Evolutionary conservation across 2,329 filamentous ascomycete species (phyloP), one percentile per base, ranked within the genome.

Genomic region (Didymella lethalis): DNA sequence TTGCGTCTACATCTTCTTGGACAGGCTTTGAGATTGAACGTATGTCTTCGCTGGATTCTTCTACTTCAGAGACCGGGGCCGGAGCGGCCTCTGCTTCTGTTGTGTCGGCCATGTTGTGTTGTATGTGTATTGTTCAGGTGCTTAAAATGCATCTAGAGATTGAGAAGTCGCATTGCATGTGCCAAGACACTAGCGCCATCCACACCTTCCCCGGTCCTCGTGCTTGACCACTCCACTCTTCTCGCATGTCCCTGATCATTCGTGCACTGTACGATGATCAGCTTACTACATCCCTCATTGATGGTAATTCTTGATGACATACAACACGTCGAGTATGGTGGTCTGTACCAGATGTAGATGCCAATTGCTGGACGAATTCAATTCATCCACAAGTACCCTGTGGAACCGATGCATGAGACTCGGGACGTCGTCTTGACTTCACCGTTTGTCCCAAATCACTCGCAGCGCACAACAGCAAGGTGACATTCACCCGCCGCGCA

Each of bases 21-120:
- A n/a, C 29, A 7, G 62, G 31, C 7, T 49, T 53, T 20, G 58
- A 31, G 32, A 58, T 53, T 26, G 60, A 31, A 8, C 46, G 45
- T 11, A 49, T 43, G 11, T 57, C 52, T 38, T 61, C 61, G 20
- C 54, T 23, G 11, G 55, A 7, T 16, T 56, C 20, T 38, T 64
- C 48, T 7, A 55, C 31, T 36, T 60, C 58, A n/a, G 29, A 25
- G 57, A 63, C 60, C 8, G 44, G 50, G 36, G 54, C 23, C 8
- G 48, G 26, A 2, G 46, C 20, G 16, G 57, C 41, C 38, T 69
- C 62, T 55, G 45, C 3, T 53, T 65, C 63, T 41, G 48, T 52
- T 54, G 54, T 51, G 57, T 68, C 61, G 61, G 64, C 62, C 68
- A 71, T 72, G 59, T 53, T 67, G 59, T 11, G 14, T 40, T 63